Evolutionary conservation across 208 protist species (phyloP).

Genomic region (Acanthamoeba lugdunensis): DNA sequence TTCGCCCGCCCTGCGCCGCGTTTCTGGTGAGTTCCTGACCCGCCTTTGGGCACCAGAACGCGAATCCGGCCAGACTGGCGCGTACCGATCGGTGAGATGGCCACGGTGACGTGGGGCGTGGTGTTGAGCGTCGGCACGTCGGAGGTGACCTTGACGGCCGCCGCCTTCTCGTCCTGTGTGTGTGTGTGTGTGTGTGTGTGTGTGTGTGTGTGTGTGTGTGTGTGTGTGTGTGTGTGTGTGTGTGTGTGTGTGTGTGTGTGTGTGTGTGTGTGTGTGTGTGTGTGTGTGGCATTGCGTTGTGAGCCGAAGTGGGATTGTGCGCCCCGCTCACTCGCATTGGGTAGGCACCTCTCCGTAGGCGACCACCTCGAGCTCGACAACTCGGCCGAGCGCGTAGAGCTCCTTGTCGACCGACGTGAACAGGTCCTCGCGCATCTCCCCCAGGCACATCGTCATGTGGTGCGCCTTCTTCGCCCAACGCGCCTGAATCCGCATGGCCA

Average conservation of each 20-base stretch:
- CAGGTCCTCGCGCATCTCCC: constrained; percentile 50
- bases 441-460: constrained; percentile 63
- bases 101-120: constrained; percentile 28
- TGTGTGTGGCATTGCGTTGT: too few relatives aligned
- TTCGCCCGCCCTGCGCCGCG: neutral
- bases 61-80: neutral
- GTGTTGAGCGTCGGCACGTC: constrained; percentile 50
- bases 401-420: constrained; percentile 17
- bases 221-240: too few relatives aligned
- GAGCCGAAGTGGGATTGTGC: too few relatives aligned
- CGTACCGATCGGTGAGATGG: constrained; percentile 42
- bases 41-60: neutral
- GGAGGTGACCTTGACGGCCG: neutral
- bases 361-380: constrained; percentile 1
- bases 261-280: too few relatives aligned
- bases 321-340: neutral
- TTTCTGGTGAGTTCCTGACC: neutral
- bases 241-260: too few relatives aligned
- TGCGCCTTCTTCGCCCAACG: constrained; percentile 38
- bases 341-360: neutral
- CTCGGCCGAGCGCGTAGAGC: neutral
- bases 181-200: too few relatives aligned
- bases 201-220: too few relatives aligned
- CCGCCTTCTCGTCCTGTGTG: constrained; percentile 19
- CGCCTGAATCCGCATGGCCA: neutral